These are phyloP conservation scores for Aspergillus sclerotiicarbonarius DNA, from an alignment of 495 filamentous ascomycete species.

Conservation along the genomic window DNA sequence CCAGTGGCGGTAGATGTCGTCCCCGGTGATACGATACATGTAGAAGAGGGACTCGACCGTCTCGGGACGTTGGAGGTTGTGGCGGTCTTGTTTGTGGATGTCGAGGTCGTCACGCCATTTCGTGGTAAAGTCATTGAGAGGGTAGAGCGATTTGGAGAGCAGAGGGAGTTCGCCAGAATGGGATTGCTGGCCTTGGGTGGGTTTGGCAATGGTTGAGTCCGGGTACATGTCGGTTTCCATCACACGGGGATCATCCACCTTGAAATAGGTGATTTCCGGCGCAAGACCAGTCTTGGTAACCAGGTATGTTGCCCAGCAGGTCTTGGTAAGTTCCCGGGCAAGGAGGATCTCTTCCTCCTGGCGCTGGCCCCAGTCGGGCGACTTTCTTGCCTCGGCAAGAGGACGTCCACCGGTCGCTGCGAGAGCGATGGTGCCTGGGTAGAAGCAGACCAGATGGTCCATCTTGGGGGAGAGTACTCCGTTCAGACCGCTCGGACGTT, in stretches of 20 bases:
- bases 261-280: constrained; percentile 88
- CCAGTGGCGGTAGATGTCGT: constrained; percentile 89
- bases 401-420: constrained; percentile 77
- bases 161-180: constrained; percentile 28
- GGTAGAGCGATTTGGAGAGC: constrained; percentile 33
- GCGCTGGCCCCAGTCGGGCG: constrained; percentile 66
- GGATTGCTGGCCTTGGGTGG: constrained; percentile 17
- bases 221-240: constrained; percentile 45
- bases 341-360: constrained; percentile 85
- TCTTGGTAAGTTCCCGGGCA: constrained; percentile 87
- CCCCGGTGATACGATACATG: constrained; percentile 97
- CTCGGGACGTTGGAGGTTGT: constrained; percentile 96
- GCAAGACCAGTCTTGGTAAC: constrained; percentile 84
- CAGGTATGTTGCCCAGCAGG: constrained; percentile 96
- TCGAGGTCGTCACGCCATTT: constrained; percentile 70
- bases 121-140: constrained; percentile 17
- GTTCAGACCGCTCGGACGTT: constrained; percentile 74
- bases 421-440: constrained; percentile 92
- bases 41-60: constrained; percentile 94
- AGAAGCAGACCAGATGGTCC: constrained; percentile 97
- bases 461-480: constrained; percentile 76
- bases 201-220: constrained; percentile 25
- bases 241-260: constrained; percentile 55
- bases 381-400: constrained; percentile 69
- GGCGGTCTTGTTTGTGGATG: constrained; percentile 71